Conservation (phyloP, 2,329 filamentous ascomycete genomes). For the Colletotrichum sp. region DNA sequence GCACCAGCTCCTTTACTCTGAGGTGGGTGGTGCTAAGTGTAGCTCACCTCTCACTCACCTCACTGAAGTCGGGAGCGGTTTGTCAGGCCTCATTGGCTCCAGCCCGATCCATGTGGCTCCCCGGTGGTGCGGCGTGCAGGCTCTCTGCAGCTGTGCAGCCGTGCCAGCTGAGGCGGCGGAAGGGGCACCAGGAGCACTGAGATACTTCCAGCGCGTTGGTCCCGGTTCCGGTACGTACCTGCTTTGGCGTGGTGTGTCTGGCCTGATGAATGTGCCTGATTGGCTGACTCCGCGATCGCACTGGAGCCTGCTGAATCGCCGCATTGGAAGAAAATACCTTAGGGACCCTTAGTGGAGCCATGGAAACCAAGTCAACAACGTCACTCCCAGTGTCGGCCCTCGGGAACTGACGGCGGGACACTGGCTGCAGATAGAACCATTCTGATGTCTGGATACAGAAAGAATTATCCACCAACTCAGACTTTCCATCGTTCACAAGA, state of each 20-base stretch:
- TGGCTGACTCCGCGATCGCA: conserved; percentile 12
- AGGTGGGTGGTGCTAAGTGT: not conserved
- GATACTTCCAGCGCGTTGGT: not conserved
- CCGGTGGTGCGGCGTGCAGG: not conserved
- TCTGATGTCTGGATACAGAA: not conserved
- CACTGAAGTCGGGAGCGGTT: not conserved
- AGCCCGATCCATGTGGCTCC: not conserved
- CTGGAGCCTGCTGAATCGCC: conserved; percentile 10
- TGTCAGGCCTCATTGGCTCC: not conserved
- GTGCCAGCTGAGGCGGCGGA: conserved; percentile 16
- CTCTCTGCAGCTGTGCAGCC: conserved; percentile 4
- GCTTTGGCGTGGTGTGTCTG: not conserved
- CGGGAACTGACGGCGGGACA: conserved; percentile 1
- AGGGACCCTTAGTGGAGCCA: conserved; percentile 16
- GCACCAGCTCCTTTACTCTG: not conserved
- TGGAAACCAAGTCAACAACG: conserved; percentile 20
- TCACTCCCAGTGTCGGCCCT: conserved; percentile 13
- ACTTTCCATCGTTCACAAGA: not conserved
- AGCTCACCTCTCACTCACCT: not conserved
- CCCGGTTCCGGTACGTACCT: conserved; percentile 2
- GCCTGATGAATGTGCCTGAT: not conserved
- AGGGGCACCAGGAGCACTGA: conserved; percentile 2
- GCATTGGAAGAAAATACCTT: conserved; percentile 5
- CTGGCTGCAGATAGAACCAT: not conserved
- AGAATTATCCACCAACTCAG: not conserved